Evolutionary conservation across 768 basidiomycete genomes (phyloP).

Genomic region (Tylopilus sp.): DNA sequence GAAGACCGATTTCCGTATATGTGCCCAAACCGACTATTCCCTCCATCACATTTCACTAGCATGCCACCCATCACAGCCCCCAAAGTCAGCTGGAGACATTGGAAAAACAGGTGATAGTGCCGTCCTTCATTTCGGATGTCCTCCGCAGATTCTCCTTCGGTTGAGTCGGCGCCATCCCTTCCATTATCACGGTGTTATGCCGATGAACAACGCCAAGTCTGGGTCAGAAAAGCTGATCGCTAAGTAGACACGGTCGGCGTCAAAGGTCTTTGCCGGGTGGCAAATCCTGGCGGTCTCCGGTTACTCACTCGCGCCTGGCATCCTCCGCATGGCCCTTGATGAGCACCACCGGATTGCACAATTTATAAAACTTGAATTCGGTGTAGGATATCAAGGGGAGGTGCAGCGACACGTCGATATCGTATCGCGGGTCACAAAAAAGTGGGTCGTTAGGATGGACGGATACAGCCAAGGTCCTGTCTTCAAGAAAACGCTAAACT

Average conservation of each 20-base stretch:
- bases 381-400: not conserved
- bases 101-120: not conserved
- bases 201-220: not conserved
- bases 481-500: not conserved
- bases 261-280: not conserved
- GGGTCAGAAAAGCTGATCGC: not conserved
- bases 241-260: not conserved
- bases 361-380: not conserved
- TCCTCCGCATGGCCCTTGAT: not conserved
- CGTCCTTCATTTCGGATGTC: not conserved
- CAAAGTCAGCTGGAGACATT: not conserved
- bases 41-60: not conserved
- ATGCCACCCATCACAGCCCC: not conserved
- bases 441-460: not conserved
- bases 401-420: not conserved
- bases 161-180: no score
- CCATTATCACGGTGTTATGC: no score
- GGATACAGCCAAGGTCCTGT: not conserved
- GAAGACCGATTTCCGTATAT: not conserved
- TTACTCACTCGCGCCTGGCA: not conserved
- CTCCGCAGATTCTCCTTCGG: not conserved
- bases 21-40: not conserved
- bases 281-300: not conserved
- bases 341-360: not conserved
- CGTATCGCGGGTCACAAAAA: not conserved